Evolutionary conservation across 768 basidiomycete genomes (phyloP), one percentile per base, ranked within the genome.

Genomic region (Trametes meyenii): DNA sequence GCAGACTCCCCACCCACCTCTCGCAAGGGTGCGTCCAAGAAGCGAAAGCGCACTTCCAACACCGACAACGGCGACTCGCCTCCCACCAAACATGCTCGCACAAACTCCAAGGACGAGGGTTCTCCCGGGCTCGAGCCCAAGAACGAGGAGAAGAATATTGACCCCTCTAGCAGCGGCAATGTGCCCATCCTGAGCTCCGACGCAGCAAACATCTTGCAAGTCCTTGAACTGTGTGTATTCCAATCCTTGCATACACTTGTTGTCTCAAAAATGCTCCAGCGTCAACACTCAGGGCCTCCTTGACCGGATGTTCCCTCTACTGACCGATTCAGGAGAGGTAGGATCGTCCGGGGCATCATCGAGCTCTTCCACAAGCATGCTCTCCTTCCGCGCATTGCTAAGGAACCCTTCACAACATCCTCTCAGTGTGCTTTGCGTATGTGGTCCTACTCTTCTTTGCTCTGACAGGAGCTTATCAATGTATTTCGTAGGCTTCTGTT

Each of bases 201-300:
- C 66, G 85, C 86, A 23, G 75, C 76, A 42, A 78, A 79, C 63
- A 82, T 89, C 52, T 81, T 89, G 50, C 79, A 84, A 67, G 78
- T 88, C 54, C 81, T 89, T 58, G 78, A 83, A 66, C 75, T 78
- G 86, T 87, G 62, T 61, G 80, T 76, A 49, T 17, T 19, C 17
- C 53, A 43, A 36, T 45, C 23, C 52, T 55, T 33, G 38, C 44
- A 51, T 57, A 29, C 35, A 44, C 45, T 39, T 36, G 26, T 40
- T 21, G 65, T 54, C 64, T 55, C 46, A 58, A 56, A 67, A 45
- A 39, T 6, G 62, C 49, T 45, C 21, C 70, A 90, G 89, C 67
- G 75, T 85, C 62, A 92, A 94, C 72, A 80, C 80, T 0, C 90
- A 90, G 65, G 89, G 86, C 49, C 78, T 94, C 5, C 84, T 94